Evolutionary conservation across 768 basidiomycete genomes (phyloP).

Genomic region (Mrakia hoshinonis): DNA sequence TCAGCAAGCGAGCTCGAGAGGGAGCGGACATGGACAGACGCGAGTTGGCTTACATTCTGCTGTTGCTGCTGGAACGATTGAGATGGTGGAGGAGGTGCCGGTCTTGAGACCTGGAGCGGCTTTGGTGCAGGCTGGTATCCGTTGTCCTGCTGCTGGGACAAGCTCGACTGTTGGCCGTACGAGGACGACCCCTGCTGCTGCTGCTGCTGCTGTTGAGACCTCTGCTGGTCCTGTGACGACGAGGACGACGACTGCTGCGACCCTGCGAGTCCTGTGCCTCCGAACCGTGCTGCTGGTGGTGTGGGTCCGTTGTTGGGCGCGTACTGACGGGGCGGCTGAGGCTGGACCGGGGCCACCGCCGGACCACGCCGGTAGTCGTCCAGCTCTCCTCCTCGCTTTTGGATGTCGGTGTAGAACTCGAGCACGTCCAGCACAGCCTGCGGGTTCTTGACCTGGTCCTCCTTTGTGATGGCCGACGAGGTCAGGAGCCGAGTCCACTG

Average conservation of each 20-base stretch:
- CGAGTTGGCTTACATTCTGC: background rate
- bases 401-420: conserved; percentile 96
- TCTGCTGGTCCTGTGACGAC: background rate
- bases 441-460: conserved; percentile 93
- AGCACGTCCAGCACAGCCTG: conserved; percentile 95
- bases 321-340: background rate
- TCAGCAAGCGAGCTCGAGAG: background rate
- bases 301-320: background rate
- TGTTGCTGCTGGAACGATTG: conserved; percentile 47
- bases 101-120: conserved; percentile 51
- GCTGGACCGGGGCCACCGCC: background rate
- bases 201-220: conserved; percentile 42
- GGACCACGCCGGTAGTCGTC: conserved; percentile 48
- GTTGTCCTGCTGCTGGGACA: background rate
- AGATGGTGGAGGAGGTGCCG: conserved; percentile 62
- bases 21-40: conserved; percentile 14
- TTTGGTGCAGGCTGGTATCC: conserved; percentile 38
- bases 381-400: conserved; percentile 67
- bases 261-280: conserved; percentile 84
- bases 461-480: conserved; percentile 91
- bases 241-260: conserved; percentile 21
- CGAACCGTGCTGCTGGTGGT: conserved; percentile 64
- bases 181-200: conserved; percentile 10
- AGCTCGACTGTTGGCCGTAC: conserved; percentile 5
- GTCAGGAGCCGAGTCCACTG: conserved; percentile 97